Evolutionary conservation across 768 basidiomycete genomes (phyloP).

Genomic region (Kwoniella bestiolae): DNA sequence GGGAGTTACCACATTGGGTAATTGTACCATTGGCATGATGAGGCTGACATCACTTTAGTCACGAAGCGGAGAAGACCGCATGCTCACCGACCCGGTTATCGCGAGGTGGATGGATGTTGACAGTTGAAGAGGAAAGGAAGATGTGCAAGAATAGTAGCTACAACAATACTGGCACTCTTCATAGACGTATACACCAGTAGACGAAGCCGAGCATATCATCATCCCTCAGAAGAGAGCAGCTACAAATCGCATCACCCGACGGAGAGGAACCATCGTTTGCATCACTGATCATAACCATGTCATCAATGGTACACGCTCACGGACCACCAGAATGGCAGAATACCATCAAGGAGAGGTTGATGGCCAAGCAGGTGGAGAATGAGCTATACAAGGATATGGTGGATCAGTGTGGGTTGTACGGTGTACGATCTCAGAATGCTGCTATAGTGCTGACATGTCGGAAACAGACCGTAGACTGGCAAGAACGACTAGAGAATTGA

Average conservation of each 20-base stretch:
- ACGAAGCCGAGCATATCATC: no score
- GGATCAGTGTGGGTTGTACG: conserved; percentile 76
- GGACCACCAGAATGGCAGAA: conserved; percentile 69
- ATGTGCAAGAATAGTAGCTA: no score
- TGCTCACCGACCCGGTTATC: background rate
- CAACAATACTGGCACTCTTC: no score
- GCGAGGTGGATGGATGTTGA: background rate
- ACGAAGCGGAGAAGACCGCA: background rate
- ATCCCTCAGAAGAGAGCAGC: no score
- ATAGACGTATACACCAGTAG: no score
- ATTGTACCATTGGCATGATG: background rate
- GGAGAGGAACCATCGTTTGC: no score
- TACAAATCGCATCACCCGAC: no score
- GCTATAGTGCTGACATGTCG: background rate
- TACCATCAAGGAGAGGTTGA: conserved; percentile 69
- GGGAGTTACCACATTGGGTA: background rate
- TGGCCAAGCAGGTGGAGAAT: conserved; percentile 79
- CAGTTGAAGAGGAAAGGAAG: no score
- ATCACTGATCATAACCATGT: background rate
- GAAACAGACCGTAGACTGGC: conserved; percentile 81
- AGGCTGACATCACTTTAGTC: background rate
- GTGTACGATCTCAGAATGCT: background rate
- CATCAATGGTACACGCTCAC: background rate
- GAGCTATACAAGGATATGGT: conserved; percentile 81
- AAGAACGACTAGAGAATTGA: conserved; percentile 86